phyloP scores from a whole-genome alignment of 164 flowering plant species.

The Dillenia turbinata region DNA sequence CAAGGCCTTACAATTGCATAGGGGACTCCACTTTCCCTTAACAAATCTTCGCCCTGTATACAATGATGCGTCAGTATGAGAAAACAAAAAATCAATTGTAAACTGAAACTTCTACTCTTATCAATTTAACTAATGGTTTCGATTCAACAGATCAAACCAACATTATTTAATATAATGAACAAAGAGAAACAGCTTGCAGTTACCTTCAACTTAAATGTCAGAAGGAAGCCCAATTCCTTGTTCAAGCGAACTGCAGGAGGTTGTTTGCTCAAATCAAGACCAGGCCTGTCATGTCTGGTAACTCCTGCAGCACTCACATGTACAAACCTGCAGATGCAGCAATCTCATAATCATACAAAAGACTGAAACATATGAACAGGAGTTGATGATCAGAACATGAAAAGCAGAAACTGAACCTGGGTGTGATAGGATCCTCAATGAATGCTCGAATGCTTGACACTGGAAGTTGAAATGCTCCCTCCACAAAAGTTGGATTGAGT shows the following conservation, averaged over 20 bases:
- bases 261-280: conserved; percentile 90
- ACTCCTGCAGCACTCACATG: conserved; percentile 99
- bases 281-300: conserved; percentile 88
- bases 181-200: no score
- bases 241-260: conserved; percentile 99
- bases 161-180: no score
- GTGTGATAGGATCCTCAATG: conserved; percentile 71
- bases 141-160: no score
- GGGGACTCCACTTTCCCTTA: conserved; percentile 91
- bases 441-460: conserved; percentile 69
- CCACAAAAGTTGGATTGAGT: conserved; percentile 82
- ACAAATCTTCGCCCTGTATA: conserved; percentile 87
- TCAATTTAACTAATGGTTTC: not conserved
- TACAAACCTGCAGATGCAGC: conserved; percentile 61
- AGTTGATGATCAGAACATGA: not conserved
- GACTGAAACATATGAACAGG: not conserved
- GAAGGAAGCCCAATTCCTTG: conserved; percentile 85
- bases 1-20: conserved; percentile 94
- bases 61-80: not conserved
- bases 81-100: not conserved
- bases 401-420: conserved; percentile 46
- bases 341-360: conserved; percentile 8
- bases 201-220: conserved; percentile 93
- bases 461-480: conserved; percentile 92
- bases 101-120: not conserved